phyloP scores from a whole-genome alignment of 1,139 yeast genomes.

The Candida glucosophila region DNA sequence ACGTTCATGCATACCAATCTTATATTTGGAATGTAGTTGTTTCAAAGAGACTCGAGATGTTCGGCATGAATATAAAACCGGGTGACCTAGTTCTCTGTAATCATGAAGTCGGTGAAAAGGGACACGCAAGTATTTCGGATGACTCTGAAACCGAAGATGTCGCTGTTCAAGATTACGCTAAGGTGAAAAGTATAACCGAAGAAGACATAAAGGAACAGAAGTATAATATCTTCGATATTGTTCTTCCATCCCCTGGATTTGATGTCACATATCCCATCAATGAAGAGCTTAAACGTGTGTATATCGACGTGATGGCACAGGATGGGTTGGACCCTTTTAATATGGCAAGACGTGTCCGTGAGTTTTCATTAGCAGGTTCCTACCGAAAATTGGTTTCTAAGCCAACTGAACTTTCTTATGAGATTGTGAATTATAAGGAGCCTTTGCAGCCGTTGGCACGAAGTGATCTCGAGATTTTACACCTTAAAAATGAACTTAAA shows the following conservation, averaged over 20 bases:
- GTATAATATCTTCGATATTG: slow-evolving; percentile 72
- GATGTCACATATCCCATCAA: slow-evolving; percentile 78
- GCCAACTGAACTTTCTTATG: slow-evolving; percentile 59
- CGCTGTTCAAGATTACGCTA: slow-evolving; percentile 43
- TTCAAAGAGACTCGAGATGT: slow-evolving; percentile 62
- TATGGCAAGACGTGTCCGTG: slow-evolving; percentile 80
- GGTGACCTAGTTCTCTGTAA: slow-evolving; percentile 85
- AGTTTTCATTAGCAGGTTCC: slow-evolving; percentile 86
- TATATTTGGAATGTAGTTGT: slow-evolving; percentile 89
- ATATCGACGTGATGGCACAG: slow-evolving; percentile 63
- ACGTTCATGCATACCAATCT: slow-evolving; percentile 95
- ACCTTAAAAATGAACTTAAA: slow-evolving; percentile 29
- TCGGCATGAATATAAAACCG: slow-evolving; percentile 60
- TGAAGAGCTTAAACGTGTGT: slow-evolving; percentile 49
- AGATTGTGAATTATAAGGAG: slow-evolving; percentile 51
- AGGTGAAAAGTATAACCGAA: slow-evolving; percentile 64
- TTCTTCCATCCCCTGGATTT: slow-evolving; percentile 91
- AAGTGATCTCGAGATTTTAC: slow-evolving; percentile 72
- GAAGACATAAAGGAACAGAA: slow-evolving; percentile 58
- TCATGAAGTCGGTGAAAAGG: no score
- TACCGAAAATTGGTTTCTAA: slow-evolving; percentile 70
- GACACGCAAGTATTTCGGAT: slow-evolving; percentile 27
- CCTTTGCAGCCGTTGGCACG: slow-evolving; percentile 64
- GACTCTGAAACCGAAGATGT: slow-evolving; percentile 59
- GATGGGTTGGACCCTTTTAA: slow-evolving; percentile 79